phyloP scores from a whole-genome alignment of 768 basidiomycete genomes.

The Rhizopogon salebrosus region DNA sequence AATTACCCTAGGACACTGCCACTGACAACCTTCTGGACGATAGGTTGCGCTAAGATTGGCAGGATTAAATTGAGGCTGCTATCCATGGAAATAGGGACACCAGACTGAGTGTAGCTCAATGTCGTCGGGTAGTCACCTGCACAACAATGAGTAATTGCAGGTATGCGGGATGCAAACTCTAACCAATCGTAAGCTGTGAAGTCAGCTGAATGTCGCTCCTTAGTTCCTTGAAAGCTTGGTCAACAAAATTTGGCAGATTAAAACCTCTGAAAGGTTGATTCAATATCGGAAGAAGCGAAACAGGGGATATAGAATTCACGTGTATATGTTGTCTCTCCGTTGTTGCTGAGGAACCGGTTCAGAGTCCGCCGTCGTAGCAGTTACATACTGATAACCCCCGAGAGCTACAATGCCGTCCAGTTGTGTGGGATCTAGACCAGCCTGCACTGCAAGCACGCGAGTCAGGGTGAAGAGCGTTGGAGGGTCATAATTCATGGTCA shows the following conservation, averaged over 20 bases:
- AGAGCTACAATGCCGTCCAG: slow-evolving; percentile 62
- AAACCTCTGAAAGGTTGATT: slow-evolving; percentile 43
- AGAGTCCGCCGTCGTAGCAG: slow-evolving; percentile 28
- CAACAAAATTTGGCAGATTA: slow-evolving; percentile 55
- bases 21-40: slow-evolving; percentile 67
- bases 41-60: slow-evolving; percentile 65
- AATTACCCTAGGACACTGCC: slow-evolving; percentile 48
- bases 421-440: slow-evolving; percentile 53
- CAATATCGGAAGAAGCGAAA: neutral
- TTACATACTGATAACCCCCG: slow-evolving; percentile 61
- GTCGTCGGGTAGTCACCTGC: slow-evolving; percentile 60
- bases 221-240: slow-evolving; percentile 61
- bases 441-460: slow-evolving; percentile 58
- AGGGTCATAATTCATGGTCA: slow-evolving; percentile 67
- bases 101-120: slow-evolving; percentile 53
- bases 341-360: slow-evolving; percentile 15
- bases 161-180: neutral
- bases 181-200: slow-evolving; percentile 54
- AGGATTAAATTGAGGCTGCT: slow-evolving; percentile 56
- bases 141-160: slow-evolving; percentile 4
- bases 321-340: slow-evolving; percentile 47
- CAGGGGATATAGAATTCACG: slow-evolving; percentile 31
- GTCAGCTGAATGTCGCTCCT: slow-evolving; percentile 55
- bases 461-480: slow-evolving; percentile 66
- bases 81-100: slow-evolving; percentile 57